Conservation (phyloP, 2,329 filamentous ascomycete species). For the Gaeumannomyces tritici region DNA sequence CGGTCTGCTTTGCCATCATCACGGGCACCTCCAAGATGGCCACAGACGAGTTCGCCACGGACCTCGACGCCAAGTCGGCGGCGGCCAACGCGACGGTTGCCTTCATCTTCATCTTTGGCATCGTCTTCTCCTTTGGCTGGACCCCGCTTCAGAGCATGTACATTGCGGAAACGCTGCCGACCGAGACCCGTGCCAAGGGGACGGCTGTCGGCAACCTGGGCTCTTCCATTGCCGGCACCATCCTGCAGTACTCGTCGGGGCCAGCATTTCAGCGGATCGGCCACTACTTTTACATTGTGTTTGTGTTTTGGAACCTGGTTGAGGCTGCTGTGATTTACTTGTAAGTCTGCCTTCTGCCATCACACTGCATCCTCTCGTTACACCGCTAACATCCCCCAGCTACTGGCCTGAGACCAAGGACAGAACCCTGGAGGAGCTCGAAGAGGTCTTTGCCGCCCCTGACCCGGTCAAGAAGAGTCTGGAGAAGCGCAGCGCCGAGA, state of each 20-base stretch:
- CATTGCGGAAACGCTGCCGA: constrained; percentile 32
- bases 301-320: constrained; percentile 30
- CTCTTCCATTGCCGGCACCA: constrained; percentile 23
- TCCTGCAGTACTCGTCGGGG: constrained; percentile 34
- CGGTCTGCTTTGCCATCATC: constrained; percentile 36
- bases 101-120: constrained; percentile 43
- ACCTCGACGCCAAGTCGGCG: constrained; percentile 16
- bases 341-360: constrained; percentile 30
- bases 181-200: constrained; percentile 33
- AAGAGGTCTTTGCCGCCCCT: constrained; percentile 37
- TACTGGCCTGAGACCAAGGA: constrained; percentile 39
- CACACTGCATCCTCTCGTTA: constrained; percentile 25
- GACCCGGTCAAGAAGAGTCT: constrained; percentile 21
- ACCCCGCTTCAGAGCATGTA: constrained; percentile 40
- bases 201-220: constrained; percentile 32
- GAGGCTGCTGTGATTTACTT: constrained; percentile 28
- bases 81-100: constrained; percentile 33
- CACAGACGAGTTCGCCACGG: too few species aligned
- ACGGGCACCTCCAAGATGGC: constrained; percentile 36
- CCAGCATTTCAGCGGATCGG: constrained; percentile 29
- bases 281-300: constrained; percentile 32
- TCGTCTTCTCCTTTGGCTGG: constrained; percentile 41
- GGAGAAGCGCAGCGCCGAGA: constrained; percentile 7
- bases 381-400: constrained; percentile 15
- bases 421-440: constrained; percentile 43